Evolutionary conservation across 2,329 filamentous ascomycete species (phyloP).

Genomic region (Colletotrichum musae): DNA sequence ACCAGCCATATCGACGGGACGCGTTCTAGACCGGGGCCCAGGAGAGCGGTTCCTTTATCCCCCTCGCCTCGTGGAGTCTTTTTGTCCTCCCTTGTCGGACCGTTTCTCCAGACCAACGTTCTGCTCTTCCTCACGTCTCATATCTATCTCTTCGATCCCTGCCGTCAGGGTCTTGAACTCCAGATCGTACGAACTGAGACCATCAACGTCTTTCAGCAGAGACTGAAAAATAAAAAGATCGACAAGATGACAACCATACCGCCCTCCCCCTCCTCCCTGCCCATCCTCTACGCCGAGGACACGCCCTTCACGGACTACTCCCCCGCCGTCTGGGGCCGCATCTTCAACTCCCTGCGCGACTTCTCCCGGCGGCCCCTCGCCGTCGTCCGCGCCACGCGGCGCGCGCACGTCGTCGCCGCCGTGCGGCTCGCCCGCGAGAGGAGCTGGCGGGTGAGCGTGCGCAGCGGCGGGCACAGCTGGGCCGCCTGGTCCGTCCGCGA

Average conservation of each 20-base stretch:
- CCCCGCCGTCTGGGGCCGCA: conserved; percentile 49
- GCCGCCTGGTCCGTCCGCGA: conserved; percentile 65
- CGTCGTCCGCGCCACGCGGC: conserved; percentile 56
- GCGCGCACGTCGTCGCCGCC: conserved; percentile 54
- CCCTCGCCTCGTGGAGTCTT: neutral
- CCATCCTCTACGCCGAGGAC: conserved; percentile 45
- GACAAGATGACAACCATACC: neutral
- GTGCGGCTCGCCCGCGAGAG: conserved; percentile 54
- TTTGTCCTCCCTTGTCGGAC: neutral
- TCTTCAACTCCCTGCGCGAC: conserved; percentile 60
- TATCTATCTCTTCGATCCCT: no score
- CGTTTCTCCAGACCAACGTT: no score
- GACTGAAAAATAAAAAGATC: no score
- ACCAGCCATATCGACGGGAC: neutral
- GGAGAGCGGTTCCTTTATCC: neutral
- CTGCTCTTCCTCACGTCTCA: no score
- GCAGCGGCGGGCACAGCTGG: conserved; percentile 65
- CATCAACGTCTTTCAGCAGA: no score
- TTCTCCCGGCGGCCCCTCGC: conserved; percentile 55
- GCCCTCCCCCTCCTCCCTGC: conserved; percentile 9
- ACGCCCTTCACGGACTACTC: conserved; percentile 46
- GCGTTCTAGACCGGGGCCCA: neutral
- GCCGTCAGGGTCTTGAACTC: no score
- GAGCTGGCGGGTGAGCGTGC: conserved; percentile 57
- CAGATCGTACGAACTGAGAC: no score